Evolutionary conservation across 768 basidiomycete genomes (phyloP), one percentile per base, ranked within the genome.

Genomic region (Baorangia bicolor): DNA sequence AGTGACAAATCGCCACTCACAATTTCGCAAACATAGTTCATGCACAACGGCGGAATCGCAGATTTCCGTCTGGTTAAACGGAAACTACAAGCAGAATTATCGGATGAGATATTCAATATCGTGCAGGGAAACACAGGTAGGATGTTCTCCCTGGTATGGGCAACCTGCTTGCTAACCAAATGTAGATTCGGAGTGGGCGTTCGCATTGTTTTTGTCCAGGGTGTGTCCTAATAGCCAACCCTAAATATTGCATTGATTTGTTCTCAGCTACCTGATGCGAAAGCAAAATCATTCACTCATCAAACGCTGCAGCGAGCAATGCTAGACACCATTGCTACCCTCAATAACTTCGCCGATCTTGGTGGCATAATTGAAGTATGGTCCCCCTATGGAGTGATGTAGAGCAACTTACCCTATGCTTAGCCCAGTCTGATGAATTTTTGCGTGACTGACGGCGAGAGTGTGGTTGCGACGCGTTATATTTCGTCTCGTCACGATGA

Each of bases 31-130:
- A 44, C 21, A 5, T 60, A 95, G 94, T 98, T 91, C 74, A 98
- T 98, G 94, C 94, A 95, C 71, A 98, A 97, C 61, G 96, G 96
- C 51, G 86, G 85, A n/a, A 90, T 99, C 52, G 85, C 90, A 40
- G 85, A 92, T 5, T 98, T 98, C 72, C 72, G 73, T 41, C 75
- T 77, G 55, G 82, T 98, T 62, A 98, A 95, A 74, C 81, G 97
- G 27, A 81, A 78, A 28, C 71, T 99, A 9, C 94, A 96, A 66
- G 77, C 77, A 33, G 78, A 78, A 27, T 73, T 99, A 14, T 78
- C 89, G 0, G 95, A 99, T 67, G 85, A 87, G 56, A 81, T 93
- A 35, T 99, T 93, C 74, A 79, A 91, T 50, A 80, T 84, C 63
- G 94, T 95, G 2, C 86, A 90, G 53, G 97, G 97, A 51, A 95